Percentiles rank a stretch among this genome's conserved stretches.
Evolutionary conservation across 1,284 basidiomycete genomes (phyloP).

Genomic region (Pascua guehoae): DNA sequence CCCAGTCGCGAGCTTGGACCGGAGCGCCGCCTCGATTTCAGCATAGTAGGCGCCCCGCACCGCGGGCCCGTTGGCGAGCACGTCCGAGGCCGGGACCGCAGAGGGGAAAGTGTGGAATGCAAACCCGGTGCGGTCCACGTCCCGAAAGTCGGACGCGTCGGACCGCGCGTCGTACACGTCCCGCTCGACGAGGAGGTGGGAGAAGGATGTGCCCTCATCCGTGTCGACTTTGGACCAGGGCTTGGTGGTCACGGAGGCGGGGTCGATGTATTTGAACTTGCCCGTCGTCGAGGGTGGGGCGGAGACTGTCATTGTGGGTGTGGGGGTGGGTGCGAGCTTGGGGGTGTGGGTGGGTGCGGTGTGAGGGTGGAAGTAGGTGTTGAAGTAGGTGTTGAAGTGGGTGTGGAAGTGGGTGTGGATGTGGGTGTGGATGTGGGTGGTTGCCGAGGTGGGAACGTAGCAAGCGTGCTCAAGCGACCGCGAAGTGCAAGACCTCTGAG

Average conservation of each 20-base stretch:
- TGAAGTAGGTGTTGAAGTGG: no score
- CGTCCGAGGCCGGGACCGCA: neutral
- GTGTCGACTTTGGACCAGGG: constrained; percentile 19
- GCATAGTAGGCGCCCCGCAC: constrained; percentile 14
- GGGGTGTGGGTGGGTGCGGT: no score
- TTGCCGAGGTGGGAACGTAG: no score
- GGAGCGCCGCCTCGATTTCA: constrained; percentile 14
- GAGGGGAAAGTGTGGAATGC: constrained; percentile 18
- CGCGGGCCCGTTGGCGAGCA: constrained; percentile 9
- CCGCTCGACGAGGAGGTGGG: neutral
- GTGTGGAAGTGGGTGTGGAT: no score
- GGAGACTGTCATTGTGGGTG: no score
- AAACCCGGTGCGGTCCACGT: constrained; percentile 19
- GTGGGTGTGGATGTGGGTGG: no score
- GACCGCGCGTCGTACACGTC: constrained; percentile 20
- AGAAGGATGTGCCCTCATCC: constrained; percentile 1
- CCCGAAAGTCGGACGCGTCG: constrained; percentile 10
- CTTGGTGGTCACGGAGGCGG: constrained; percentile 3
- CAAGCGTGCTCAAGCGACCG: no score
- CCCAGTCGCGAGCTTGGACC: constrained; percentile 11
- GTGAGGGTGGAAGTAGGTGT: no score
- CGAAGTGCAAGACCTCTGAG: no score
- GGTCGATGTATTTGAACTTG: constrained; percentile 13
- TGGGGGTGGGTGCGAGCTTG: no score
- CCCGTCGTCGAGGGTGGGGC: constrained; percentile 4